These are phyloP conservation scores for Bruguiera hainesii DNA, from an alignment of 441 rosid species.

Conservation along the genomic window DNA sequence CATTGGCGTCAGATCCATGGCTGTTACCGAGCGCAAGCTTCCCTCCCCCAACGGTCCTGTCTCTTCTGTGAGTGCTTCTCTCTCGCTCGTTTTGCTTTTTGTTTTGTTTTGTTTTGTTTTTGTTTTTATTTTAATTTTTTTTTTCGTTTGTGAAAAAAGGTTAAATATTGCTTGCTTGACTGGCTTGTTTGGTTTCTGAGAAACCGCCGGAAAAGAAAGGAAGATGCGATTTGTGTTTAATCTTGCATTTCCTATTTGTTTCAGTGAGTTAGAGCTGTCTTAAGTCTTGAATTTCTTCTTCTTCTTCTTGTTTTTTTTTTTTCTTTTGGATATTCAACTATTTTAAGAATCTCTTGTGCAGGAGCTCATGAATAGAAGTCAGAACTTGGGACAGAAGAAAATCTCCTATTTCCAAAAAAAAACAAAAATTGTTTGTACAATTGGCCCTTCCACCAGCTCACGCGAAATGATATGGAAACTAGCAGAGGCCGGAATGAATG, in stretches of 20 bases:
- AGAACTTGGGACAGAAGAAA: conserved; percentile 28
- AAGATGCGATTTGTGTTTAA: background rate
- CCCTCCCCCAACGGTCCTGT: conserved; percentile 39
- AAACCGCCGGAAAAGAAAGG: conserved; percentile 4
- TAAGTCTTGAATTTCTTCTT: too few relatives aligned
- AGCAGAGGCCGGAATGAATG: conserved; percentile 92
- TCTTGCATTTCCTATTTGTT: background rate
- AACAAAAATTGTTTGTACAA: conserved; percentile 90
- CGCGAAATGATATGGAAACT: conserved; percentile 96
- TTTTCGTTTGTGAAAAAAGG: background rate
- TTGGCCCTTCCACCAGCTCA: conserved; percentile 90
- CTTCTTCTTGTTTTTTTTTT: too few relatives aligned
- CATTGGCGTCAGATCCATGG: conserved; percentile 39
- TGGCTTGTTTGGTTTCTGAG: conserved; percentile 20
- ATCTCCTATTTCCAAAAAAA: conserved; percentile 49
- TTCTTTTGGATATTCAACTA: conserved; percentile 1
- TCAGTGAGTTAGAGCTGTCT: too few relatives aligned
- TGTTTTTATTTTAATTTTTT: background rate
- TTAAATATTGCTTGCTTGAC: background rate
- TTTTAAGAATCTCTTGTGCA: conserved; percentile 40
- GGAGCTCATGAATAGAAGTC: conserved; percentile 25
- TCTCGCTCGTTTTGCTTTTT: background rate
- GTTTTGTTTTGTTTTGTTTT: background rate
- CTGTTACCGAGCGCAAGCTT: conserved; percentile 22
- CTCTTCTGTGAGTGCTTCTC: conserved; percentile 28